Base-by-base conservation (phyloP, 257 asterid species). In the Perilla frutescens region DNA sequence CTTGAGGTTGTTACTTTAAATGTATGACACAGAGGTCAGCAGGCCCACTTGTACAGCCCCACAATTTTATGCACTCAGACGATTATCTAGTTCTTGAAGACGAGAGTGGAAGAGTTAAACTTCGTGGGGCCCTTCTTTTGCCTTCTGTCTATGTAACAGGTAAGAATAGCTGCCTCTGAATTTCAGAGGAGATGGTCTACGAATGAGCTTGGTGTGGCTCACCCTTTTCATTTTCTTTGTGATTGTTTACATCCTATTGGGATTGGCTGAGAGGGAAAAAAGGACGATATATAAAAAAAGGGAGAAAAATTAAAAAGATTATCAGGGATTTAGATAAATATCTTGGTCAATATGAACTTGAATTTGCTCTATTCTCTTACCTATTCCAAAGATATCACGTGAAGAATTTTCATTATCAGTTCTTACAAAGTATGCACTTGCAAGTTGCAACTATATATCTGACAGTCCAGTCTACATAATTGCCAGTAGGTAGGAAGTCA, bases 31-130 rank as follows among this genome's bases (percentile, higher is more conserved):
- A 95, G 99, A 87, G 98, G 76, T 87, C 98, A 75, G 77, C 83
- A 53, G 76, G 70, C 48, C 97, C 91, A 43, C 90, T 95, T 65
- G 91, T 89, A 50, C 74, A 80, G 68, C 93, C 90, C 79, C 96
- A 87, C 78, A 87, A 87, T 71, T 92, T 95, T 73, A 62, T 73
- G 48, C 92, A 90, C 80, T 85, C 88, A 1, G 98, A 90, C 39
- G 99, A 92, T 82, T 78, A 81, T 81, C 83, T 95, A 77, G 68
- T 87, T 81, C 71, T 95, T 86, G 99, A 95, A 85, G 99, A 95
- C 62, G 99, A 92, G 79, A 89, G 97, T 71, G 99, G 99, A 81
- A 86, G 99, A 89, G 96, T 95, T 70, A 92, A 87, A 83, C 91
- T 92, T 10, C 75, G 90, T 54, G 96, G 98, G 40, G 34, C 77